These are phyloP conservation scores for Zoysia japonica DNA, from an alignment of 176 grass and related monocot species.

Conservation along the genomic window DNA sequence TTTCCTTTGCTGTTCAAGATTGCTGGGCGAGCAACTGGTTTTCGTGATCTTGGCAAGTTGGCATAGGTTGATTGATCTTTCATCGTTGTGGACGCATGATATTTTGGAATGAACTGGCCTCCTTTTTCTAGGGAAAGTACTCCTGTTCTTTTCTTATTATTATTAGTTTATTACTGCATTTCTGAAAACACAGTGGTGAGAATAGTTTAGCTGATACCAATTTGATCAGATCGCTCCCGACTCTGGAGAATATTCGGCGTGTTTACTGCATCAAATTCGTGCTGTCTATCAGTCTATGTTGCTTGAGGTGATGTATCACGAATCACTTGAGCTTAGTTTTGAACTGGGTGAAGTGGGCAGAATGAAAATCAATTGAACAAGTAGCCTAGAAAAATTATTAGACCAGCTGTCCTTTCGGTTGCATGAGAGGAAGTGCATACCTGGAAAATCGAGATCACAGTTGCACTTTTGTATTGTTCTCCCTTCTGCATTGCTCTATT, in stretches of 20 bases:
- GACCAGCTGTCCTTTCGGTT: slow-evolving; percentile 20
- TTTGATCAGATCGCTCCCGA: neutral
- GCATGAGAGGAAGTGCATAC: slow-evolving; percentile 1
- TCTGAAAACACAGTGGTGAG: neutral
- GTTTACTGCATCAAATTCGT: slow-evolving; percentile 13
- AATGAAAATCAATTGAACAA: slow-evolving; percentile 34
- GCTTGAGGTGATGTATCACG: slow-evolving; percentile 1
- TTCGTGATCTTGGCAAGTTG: neutral
- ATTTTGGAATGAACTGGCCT: slow-evolving; percentile 2
- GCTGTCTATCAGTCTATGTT: neutral
- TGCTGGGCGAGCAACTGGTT: neutral
- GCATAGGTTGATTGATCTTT: neutral
- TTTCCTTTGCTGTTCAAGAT: slow-evolving; percentile 2
- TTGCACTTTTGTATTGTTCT: slow-evolving; percentile 9
- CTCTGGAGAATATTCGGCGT: slow-evolving; percentile 10
- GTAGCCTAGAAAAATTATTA: neutral
- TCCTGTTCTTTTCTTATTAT: neutral
- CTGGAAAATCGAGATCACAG: neutral
- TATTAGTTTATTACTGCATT: neutral
- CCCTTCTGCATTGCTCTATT: slow-evolving; percentile 14
- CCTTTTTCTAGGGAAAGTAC: neutral
- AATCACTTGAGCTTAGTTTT: neutral
- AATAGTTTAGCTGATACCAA: neutral
- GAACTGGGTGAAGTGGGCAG: neutral
- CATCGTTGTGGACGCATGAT: neutral